Base-by-base conservation (phyloP, 1,139 yeast species). In the Eremothecium cymbalariae region DNA sequence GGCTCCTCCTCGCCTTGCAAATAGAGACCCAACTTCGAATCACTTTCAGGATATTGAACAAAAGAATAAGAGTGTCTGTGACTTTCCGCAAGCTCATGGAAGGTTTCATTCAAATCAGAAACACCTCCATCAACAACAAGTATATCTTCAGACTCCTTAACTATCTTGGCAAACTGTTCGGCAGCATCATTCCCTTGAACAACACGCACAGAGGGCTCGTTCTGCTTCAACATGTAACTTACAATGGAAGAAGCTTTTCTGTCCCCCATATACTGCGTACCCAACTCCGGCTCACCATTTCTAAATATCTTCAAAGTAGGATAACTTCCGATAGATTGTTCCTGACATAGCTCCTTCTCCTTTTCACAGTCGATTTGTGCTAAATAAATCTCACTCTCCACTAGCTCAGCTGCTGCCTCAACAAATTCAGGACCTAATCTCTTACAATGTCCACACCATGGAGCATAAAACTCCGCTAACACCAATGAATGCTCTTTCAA, bases 391-490 rank as follows among this genome's bases (percentile, higher is more conserved):
- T 73, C 67, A 44, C 80, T 64, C 32, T 70, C 76, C 46, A 72
- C 72, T 56, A 90, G 70, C 17, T 59, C 50, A 45, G 83, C 80
- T 36, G 98, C 96, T 35, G 97, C 98, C 52, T 72, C 62, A 47
- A 81, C 73, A 57, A 74, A 88, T 62, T 90, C 90, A 34, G 98
- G 98, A 15, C 90, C 97, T 48, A 90, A 70, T 41, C 75, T 75
- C 70, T 90, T 86, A 71, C 98, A 90, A 67, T 90, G 95, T 15
- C 98, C 98, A 70, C 98, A 90, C 98, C 98, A 90, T 57, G 98
- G 97, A 19, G 98, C 98, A 60, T 77, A 90, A 67, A 90, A 90
- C 67, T 90, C 97, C 25, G 95, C 90, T 49, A 90, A 69, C 17
- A 86, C 94, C 50, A 88, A 68, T 20, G 88, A 81, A 63, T 86